phyloP scores from a whole-genome alignment of 163 green algal genomes.

The Smithsoniella earleae region DNA sequence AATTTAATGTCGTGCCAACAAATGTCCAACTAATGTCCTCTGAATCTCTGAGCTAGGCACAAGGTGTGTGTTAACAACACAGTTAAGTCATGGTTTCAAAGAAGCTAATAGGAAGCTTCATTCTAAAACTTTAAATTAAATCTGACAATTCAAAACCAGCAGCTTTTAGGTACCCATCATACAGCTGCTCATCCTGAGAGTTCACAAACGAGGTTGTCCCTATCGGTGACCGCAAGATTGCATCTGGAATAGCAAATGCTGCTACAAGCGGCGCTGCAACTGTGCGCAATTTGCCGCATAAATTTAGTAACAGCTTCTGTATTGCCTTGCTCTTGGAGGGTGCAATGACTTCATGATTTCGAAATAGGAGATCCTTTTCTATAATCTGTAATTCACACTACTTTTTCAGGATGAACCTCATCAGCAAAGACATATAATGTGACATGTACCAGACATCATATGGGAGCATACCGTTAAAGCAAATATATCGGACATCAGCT shows the following conservation, averaged over 20 bases:
- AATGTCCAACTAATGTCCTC: too few species aligned
- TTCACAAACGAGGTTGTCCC: constrained; percentile 40
- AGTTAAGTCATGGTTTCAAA: too few species aligned
- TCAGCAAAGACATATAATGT: too few species aligned
- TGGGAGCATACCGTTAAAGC: constrained; percentile 44
- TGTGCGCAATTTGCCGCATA: constrained; percentile 62
- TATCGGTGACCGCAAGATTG: constrained; percentile 81
- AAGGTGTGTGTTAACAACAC: too few species aligned
- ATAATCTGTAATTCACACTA: constrained; percentile 41
- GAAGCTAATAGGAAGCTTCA: too few species aligned
- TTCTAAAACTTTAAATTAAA: constrained; percentile 2
- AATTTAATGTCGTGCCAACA: too few species aligned
- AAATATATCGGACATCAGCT: constrained; percentile 68
- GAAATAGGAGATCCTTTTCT: constrained; percentile 62
- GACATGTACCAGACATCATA: too few species aligned
- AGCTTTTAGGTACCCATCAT: constrained; percentile 37
- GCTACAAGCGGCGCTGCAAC: constrained; percentile 67
- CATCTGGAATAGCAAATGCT: constrained; percentile 78
- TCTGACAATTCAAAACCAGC: constrained; percentile 37
- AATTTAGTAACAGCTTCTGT: constrained; percentile 59
- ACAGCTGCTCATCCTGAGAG: constrained; percentile 33
- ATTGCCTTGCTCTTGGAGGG: constrained; percentile 89
- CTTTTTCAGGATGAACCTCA: too few species aligned
- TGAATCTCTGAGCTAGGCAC: too few species aligned
- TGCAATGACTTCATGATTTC: constrained; percentile 86